Conservation (phyloP, 2,329 filamentous ascomycete species). For the Penicillium sclerotiorum region DNA sequence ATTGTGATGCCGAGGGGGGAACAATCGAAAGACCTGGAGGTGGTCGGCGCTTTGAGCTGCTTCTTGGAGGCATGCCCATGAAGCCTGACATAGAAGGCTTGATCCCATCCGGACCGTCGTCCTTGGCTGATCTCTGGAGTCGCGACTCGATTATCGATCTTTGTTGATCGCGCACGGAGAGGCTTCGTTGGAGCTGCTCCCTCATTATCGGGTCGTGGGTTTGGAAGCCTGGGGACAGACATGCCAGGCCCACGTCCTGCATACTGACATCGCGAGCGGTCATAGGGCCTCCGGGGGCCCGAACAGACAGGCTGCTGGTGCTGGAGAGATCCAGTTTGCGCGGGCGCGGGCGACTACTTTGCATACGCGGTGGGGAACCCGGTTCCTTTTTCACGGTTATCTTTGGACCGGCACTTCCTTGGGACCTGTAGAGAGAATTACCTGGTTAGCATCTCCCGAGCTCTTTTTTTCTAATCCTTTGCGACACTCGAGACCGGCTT, state of each 20-base stretch:
- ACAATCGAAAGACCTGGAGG: conserved; percentile 92
- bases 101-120: conserved; percentile 64
- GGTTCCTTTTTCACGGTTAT: conserved; percentile 98
- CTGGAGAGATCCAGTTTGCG: conserved; percentile 50
- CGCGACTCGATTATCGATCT: conserved; percentile 91
- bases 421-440: conserved; percentile 24
- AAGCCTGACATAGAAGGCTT: conserved; percentile 57
- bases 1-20: conserved; percentile 88
- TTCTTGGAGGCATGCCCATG: conserved; percentile 37
- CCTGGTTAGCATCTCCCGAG: conserved; percentile 4
- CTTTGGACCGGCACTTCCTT: conserved; percentile 64
- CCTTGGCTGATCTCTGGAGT: conserved; percentile 83
- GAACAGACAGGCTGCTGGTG: conserved; percentile 58
- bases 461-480: not conserved
- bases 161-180: conserved; percentile 92
- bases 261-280: conserved; percentile 81
- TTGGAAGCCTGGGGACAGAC: conserved; percentile 91
- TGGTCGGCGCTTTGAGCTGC: conserved; percentile 57
- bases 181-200: conserved; percentile 89
- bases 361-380: conserved; percentile 75
- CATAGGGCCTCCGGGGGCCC: conserved; percentile 68
- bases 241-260: conserved; percentile 91
- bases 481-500: not conserved
- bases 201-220: conserved; percentile 97
- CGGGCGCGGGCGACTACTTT: conserved; percentile 49